A percentile compares a stretch with the other conserved stretches of the same genome.
Evolutionary conservation across 1,284 basidiomycete species (phyloP).

Genomic region (Apiotrichum laibachii): DNA sequence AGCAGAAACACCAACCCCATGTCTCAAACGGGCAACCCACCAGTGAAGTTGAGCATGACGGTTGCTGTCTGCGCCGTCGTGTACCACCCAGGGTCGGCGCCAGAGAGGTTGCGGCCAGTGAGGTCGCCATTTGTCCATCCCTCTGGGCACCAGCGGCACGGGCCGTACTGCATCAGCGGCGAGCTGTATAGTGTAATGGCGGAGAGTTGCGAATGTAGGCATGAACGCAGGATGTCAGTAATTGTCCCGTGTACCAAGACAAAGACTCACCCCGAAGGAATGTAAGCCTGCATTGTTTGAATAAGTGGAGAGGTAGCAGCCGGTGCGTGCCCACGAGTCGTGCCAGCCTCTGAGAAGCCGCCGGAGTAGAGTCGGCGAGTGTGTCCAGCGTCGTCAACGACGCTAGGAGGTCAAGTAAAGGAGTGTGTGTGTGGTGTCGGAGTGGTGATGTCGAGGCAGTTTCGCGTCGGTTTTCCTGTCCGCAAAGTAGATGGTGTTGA

Average conservation of each 20-base stretch:
- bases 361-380: too few relatives aligned
- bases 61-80: constrained; percentile 11
- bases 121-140: constrained; percentile 2
- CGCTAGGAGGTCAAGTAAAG: too few relatives aligned
- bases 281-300: constrained; percentile 22
- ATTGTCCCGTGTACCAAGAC: too few relatives aligned
- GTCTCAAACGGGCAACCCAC: constrained; percentile 16
- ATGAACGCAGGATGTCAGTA: not conserved
- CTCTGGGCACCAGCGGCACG: constrained; percentile 31
- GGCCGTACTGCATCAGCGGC: constrained; percentile 31
- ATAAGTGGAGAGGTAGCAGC: not conserved
- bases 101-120: constrained; percentile 14
- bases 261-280: constrained; percentile 24
- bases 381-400: too few relatives aligned
- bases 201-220: too few relatives aligned
- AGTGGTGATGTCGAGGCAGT: too few relatives aligned
- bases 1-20: too few relatives aligned
- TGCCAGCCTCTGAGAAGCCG: too few relatives aligned
- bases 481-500: too few relatives aligned
- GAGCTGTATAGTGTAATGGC: constrained; percentile 23
- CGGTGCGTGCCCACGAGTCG: not conserved
- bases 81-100: constrained; percentile 25
- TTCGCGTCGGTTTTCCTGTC: too few relatives aligned
- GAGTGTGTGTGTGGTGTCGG: too few relatives aligned
- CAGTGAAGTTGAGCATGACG: constrained; percentile 29